These are phyloP conservation scores for Fusarium continuum DNA, from an alignment of 2,329 filamentous ascomycete genomes.

Conservation along the genomic window DNA sequence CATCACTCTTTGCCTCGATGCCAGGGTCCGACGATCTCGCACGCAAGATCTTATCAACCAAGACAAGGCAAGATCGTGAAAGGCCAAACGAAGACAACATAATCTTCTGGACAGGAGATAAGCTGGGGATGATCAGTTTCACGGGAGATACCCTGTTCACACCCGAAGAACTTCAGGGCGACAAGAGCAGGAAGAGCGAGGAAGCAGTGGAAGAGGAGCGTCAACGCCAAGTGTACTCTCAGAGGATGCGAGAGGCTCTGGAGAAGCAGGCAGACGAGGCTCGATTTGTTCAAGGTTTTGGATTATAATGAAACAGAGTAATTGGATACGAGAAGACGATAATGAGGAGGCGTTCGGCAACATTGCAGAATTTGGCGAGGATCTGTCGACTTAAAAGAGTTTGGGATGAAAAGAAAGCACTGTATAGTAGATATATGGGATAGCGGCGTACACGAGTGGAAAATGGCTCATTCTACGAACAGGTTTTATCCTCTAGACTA, in stretches of 20 bases:
- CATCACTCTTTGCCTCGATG: slow-evolving; percentile 62
- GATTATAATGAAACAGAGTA: slow-evolving; percentile 15
- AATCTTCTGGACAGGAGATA: slow-evolving; percentile 88
- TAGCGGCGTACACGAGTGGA: not conserved
- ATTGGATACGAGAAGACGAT: not conserved
- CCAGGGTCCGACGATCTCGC: slow-evolving; percentile 75
- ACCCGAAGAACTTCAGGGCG: slow-evolving; percentile 61
- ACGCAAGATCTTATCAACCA: slow-evolving; percentile 77
- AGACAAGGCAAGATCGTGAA: slow-evolving; percentile 47
- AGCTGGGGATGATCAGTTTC: slow-evolving; percentile 76
- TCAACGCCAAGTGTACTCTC: slow-evolving; percentile 69
- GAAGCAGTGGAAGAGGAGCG: slow-evolving; percentile 54
- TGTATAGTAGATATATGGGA: slow-evolving; percentile 8
- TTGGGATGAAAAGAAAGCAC: slow-evolving; percentile 10
- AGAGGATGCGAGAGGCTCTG: slow-evolving; percentile 77
- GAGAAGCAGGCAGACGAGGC: slow-evolving; percentile 82
- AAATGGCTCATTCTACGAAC: slow-evolving; percentile 19
- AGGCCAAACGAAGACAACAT: slow-evolving; percentile 70
- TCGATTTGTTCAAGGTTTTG: slow-evolving; percentile 75
- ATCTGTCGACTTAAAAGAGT: not conserved
- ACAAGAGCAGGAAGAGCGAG: slow-evolving; percentile 60
- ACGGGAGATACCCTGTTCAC: slow-evolving; percentile 60
- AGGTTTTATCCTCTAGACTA: too few relatives aligned
- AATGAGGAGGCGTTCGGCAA: slow-evolving; percentile 5
- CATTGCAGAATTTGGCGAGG: slow-evolving; percentile 6